Evolutionary conservation across 345 rosid genomes (phyloP).

Genomic region (Euphorbia lathyris): DNA sequence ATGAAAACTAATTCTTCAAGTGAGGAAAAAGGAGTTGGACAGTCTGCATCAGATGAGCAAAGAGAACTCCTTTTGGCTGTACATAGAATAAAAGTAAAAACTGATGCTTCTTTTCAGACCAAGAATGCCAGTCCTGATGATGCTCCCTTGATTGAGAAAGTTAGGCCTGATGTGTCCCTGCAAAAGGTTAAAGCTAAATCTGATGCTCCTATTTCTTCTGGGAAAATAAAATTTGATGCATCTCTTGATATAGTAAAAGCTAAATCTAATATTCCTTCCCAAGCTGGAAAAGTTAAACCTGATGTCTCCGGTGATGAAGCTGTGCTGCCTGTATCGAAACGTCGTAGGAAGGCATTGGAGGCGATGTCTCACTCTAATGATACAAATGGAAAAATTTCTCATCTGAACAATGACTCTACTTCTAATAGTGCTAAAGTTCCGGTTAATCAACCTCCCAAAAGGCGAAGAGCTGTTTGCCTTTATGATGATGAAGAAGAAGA

Average conservation of each 20-base stretch:
- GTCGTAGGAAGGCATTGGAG: constrained; percentile 55
- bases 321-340: constrained; percentile 53
- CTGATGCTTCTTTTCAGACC: neutral
- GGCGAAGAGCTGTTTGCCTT: constrained; percentile 72
- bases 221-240: constrained; percentile 17
- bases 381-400: constrained; percentile 38
- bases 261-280: constrained; percentile 11
- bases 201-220: constrained; percentile 2
- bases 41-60: constrained; percentile 27
- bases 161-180: constrained; percentile 11
- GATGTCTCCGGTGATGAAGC: constrained; percentile 45
- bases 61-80: constrained; percentile 41
- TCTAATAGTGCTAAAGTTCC: constrained; percentile 34
- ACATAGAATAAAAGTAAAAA: constrained; percentile 23
- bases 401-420: constrained; percentile 35
- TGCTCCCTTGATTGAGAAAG: neutral
- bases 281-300: constrained; percentile 3
- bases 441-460: constrained; percentile 46
- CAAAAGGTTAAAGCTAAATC: constrained; percentile 7
- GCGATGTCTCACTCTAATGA: constrained; percentile 52
- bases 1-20: constrained; percentile 30
- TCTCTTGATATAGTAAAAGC: constrained; percentile 2
- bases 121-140: constrained; percentile 3
- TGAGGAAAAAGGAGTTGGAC: constrained; percentile 35
- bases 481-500: constrained; percentile 62